Conservation (phyloP, 306 rosid genomes). For the Dalbergia cultrata region DNA sequence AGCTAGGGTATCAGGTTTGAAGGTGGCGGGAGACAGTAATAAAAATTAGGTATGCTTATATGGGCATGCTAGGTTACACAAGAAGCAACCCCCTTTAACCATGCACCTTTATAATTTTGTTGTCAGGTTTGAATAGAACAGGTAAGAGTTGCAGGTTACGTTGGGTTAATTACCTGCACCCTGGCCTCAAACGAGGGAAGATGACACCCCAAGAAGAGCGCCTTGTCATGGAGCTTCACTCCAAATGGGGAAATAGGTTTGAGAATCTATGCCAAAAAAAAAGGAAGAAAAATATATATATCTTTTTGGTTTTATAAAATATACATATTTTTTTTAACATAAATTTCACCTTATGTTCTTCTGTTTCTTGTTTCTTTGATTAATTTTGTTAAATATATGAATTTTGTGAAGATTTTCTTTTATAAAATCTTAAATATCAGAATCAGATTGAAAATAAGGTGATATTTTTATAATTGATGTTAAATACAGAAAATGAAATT, state of each 20-base stretch:
- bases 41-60: slow-evolving; percentile 66
- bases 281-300: no score
- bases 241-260: slow-evolving; percentile 99
- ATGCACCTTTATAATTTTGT: slow-evolving; percentile 50
- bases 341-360: not conserved
- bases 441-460: no score
- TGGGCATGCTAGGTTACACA: slow-evolving; percentile 47
- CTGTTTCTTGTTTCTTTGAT: no score
- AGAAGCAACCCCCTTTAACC: slow-evolving; percentile 58
- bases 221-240: slow-evolving; percentile 81
- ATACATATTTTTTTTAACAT: no score
- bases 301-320: no score
- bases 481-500: no score
- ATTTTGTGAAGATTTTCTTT: no score
- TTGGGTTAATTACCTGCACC: slow-evolving; percentile 98
- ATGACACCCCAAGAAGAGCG: slow-evolving; percentile 87
- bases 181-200: slow-evolving; percentile 95
- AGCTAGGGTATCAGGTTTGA: slow-evolving; percentile 99
- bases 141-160: slow-evolving; percentile 98
- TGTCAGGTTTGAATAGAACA: slow-evolving; percentile 90
- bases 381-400: no score
- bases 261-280: not conserved
- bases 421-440: no score
- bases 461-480: no score
- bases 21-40: slow-evolving; percentile 81